Evolutionary conservation across 768 basidiomycete species (phyloP).

Genomic region (Suillus americanus): DNA sequence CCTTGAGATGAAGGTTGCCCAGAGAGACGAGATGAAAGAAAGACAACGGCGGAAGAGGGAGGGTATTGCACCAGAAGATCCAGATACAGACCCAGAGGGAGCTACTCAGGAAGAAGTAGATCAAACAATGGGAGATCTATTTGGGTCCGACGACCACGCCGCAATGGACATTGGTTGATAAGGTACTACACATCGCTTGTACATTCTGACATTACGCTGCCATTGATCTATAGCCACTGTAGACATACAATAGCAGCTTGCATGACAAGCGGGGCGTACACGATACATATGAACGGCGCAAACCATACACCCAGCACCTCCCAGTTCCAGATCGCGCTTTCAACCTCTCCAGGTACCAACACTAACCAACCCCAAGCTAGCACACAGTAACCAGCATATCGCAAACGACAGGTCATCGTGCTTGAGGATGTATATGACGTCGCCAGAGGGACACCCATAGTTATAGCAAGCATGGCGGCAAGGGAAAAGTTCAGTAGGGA

Average conservation of each 20-base stretch:
- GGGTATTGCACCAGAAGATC: constrained; percentile 46
- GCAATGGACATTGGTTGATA: constrained; percentile 33
- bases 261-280: constrained; percentile 72
- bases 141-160: constrained; percentile 48
- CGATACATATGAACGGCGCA: constrained; percentile 76
- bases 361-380: constrained; percentile 64
- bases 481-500: constrained; percentile 94
- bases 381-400: constrained; percentile 39
- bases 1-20: constrained; percentile 79
- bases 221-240: constrained; percentile 23
- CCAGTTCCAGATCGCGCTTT: constrained; percentile 71
- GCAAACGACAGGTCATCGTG: constrained; percentile 28
- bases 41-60: constrained; percentile 70
- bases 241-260: constrained; percentile 66
- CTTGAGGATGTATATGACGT: constrained; percentile 27
- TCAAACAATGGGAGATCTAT: constrained; percentile 34
- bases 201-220: not conserved
- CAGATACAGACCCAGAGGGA: constrained; percentile 40
- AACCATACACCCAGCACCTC: constrained; percentile 81
- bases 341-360: constrained; percentile 42
- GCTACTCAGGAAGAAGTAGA: constrained; percentile 38
- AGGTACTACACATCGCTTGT: not conserved
- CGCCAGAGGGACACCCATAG: constrained; percentile 66
- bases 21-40: constrained; percentile 80
- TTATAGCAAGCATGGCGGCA: constrained; percentile 65